phyloP scores from a whole-genome alignment of 2,329 filamentous ascomycete species.

The Colletotrichum sp. region DNA sequence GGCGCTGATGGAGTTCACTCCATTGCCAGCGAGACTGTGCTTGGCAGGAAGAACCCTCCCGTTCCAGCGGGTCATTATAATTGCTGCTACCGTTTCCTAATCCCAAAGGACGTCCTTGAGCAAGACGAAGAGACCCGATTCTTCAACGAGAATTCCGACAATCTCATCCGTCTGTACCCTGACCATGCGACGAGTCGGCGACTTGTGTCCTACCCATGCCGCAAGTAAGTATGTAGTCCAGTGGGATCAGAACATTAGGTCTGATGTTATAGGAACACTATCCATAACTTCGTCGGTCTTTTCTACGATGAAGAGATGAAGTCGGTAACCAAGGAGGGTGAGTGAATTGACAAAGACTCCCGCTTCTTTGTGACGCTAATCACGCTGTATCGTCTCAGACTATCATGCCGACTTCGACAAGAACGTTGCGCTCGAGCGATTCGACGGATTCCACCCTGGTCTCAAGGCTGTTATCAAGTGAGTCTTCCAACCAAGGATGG shows the following conservation, averaged over 20 bases:
- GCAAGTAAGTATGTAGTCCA: constrained; percentile 26
- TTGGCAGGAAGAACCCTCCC: constrained; percentile 29
- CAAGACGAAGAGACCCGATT: constrained; percentile 33
- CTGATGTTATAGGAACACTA: constrained; percentile 28
- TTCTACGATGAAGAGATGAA: constrained; percentile 29
- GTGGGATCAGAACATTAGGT: too few relatives aligned
- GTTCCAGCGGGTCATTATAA: constrained; percentile 32
- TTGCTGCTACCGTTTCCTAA: constrained; percentile 40
- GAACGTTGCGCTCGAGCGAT: constrained; percentile 28
- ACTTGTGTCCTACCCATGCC: constrained; percentile 37
- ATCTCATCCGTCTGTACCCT: background rate
- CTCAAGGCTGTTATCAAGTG: constrained; percentile 33
- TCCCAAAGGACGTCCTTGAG: constrained; percentile 31
- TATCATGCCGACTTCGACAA: constrained; percentile 27
- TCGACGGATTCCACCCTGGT: constrained; percentile 30
- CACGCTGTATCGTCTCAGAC: background rate
- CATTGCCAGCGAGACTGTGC: constrained; percentile 29
- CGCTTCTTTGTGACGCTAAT: background rate
- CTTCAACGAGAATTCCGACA: constrained; percentile 32
- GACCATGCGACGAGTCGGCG: constrained; percentile 23
- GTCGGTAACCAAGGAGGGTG: constrained; percentile 11
- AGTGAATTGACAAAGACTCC: background rate
- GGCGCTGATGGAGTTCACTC: constrained; percentile 51
- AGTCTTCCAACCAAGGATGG: background rate
- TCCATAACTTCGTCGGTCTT: constrained; percentile 39